Evolutionary conservation across 2,329 filamentous ascomycete species (phyloP), one percentile per base, ranked within the genome.

Genomic region (Beauveria medogensis): DNA sequence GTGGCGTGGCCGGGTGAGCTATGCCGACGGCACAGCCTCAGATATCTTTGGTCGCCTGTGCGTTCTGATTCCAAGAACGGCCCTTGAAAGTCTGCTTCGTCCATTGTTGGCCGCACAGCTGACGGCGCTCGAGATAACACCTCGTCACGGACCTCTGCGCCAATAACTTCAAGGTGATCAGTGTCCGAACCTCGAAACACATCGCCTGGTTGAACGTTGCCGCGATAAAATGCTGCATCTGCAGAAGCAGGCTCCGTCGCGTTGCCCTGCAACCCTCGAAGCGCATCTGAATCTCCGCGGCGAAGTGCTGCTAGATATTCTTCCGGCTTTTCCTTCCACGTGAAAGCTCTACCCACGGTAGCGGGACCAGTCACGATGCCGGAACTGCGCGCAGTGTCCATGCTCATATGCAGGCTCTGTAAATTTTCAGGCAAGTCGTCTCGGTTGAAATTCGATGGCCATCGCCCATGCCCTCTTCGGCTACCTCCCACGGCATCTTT

Each of bases 401-500:
- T 62, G 9, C 62, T 55, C 9, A 62, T 24, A 10, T 51, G 41
- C 22, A 57, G 24, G 20, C 20, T 22, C 5, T 57, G 62, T 26
- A 62, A 47, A 24, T 68, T 70, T 40, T 81, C 78, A 24, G 71
- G 66, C 40, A 72, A 72, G n/a, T 84, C 83, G 59, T 87, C 84
- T 65, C 77, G 82, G 4, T 67, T 68, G 9, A 72, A 68, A 10
- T 70, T 64, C 3, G 83, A 85, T n/a, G 78, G 78, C 16, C 81
- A 80, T 65, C 73, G 79, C 52, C 69, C 67, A 63, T 87, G 83
- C 2, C 82, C 80, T 64, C 79, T 78, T n/a, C 79, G 70, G 12
- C 75, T 76, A 16, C 80, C 79, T 1, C 90, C 90, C 41, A 96
- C 89, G 3, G 87, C 91, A 69, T 93, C 91, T 69, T 92, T 92